Evolutionary conservation across 116 monocot species (phyloP).

Genomic region (Posidonia oceanica): DNA sequence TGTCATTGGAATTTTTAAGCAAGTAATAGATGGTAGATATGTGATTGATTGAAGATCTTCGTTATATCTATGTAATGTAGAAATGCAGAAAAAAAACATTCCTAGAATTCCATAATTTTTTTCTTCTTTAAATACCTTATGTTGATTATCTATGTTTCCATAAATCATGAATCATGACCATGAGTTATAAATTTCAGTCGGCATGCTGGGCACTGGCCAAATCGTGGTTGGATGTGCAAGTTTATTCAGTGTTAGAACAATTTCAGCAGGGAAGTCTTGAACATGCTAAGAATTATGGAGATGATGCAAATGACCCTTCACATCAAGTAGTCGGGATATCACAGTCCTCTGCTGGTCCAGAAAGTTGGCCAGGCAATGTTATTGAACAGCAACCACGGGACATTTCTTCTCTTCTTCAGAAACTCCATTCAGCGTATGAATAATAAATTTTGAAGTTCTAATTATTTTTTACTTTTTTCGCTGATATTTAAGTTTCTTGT

Average conservation of each 20-base stretch:
- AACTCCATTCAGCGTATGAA: slow-evolving; percentile 79
- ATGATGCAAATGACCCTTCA: slow-evolving; percentile 31
- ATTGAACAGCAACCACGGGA: slow-evolving; percentile 89
- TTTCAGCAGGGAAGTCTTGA: slow-evolving; percentile 36
- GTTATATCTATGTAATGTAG: no score
- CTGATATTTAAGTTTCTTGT: slow-evolving; percentile 5
- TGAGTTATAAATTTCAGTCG: slow-evolving; percentile 36
- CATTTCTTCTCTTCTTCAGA: slow-evolving; percentile 81
- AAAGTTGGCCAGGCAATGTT: slow-evolving; percentile 77
- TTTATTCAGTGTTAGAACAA: slow-evolving; percentile 49
- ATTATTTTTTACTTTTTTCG: neutral
- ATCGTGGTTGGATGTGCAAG: slow-evolving; percentile 90
- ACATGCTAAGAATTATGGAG: slow-evolving; percentile 29
- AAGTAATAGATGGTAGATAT: no score
- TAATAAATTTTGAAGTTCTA: neutral
- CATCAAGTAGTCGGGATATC: slow-evolving; percentile 15
- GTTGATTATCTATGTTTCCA: neutral
- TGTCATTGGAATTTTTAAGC: no score
- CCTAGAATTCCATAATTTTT: no score
- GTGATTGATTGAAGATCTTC: no score
- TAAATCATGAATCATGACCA: neutral
- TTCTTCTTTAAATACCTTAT: no score
- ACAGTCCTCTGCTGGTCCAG: slow-evolving; percentile 25
- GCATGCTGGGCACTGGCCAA: slow-evolving; percentile 99
- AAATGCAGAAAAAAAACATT: no score